These are phyloP conservation scores for Camillea tinctor DNA, from an alignment of 2,329 filamentous ascomycete genomes.

Conservation along the genomic window DNA sequence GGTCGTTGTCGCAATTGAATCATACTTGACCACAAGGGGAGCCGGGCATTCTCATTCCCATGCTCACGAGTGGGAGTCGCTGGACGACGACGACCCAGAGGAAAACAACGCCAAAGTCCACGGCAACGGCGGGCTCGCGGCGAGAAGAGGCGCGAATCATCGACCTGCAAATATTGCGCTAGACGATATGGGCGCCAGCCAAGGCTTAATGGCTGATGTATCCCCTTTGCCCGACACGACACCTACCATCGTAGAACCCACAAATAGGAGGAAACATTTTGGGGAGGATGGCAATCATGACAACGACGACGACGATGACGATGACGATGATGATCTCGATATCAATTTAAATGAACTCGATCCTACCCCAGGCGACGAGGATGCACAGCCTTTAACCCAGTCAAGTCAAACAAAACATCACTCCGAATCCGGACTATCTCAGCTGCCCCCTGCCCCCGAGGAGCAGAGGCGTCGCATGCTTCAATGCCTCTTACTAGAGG, in stretches of 20 bases:
- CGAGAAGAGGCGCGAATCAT: constrained; percentile 37
- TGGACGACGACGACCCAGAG: constrained; percentile 37
- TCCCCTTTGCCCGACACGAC: constrained; percentile 59
- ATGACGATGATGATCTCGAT: constrained; percentile 55
- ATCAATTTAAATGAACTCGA: constrained; percentile 62
- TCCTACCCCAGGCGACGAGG: constrained; percentile 34
- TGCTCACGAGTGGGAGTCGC: constrained; percentile 48
- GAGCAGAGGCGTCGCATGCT: constrained; percentile 66
- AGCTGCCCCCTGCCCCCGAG: constrained; percentile 43
- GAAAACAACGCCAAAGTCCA: constrained; percentile 28
- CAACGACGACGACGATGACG: constrained; percentile 31
- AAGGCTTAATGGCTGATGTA: constrained; percentile 57
- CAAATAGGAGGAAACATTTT: constrained; percentile 17
- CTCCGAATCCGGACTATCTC: constrained; percentile 29
- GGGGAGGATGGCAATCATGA: constrained; percentile 22
- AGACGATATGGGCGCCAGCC: constrained; percentile 49
- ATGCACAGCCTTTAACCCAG: constrained; percentile 29
- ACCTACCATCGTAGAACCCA: constrained; percentile 33
- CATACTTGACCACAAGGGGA: constrained; percentile 75
- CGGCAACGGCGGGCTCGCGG: constrained; percentile 35
- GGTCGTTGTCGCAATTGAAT: constrained; percentile 81
- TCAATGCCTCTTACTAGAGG: constrained; percentile 77
- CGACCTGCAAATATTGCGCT: constrained; percentile 51
- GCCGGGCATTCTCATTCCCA: constrained; percentile 63
- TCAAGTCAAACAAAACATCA: constrained; percentile 14